Evolutionary conservation across 2,329 filamentous ascomycete species (phyloP), one percentile per base, ranked within the genome.

Genomic region (Aspergillus tanneri): DNA sequence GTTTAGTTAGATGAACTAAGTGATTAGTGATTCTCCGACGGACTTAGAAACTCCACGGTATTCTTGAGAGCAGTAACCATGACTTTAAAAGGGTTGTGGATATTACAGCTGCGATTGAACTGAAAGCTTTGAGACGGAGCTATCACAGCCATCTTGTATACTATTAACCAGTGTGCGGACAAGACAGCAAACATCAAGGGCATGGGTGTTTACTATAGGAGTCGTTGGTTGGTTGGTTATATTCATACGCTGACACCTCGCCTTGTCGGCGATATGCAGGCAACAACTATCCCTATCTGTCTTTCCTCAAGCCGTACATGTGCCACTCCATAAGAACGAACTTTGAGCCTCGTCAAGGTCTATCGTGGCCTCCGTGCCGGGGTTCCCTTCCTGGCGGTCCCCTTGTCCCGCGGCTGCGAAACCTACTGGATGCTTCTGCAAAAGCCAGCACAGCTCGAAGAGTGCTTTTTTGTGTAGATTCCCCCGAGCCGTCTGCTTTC

Each of bases 361-460:
- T 38, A n/a, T 22, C 35, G 9, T 38, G 35, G 35, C 18, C 35
- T 38, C 3, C 19, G 6, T 11, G 35, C 18, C 38, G 21, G 5
- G 30, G 23, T 36, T 24, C n/a, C 21, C 21, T 44, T 36, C 32
- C 32, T 25, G 28, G 28, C 32, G 42, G 42, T 37, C 34, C 34
- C 34, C 34, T 37, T 25, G 42, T 24, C 42, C 18, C 19, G 32
- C 30, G 42, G 30, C 42, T 36, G 5, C 32, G 30, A 27, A 36
- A 44, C 42, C 42, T 44, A 36, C 32, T 21, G 32, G 42, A 37
- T 28, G 30, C 42, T 44, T 44, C 42, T 44, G 42, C 32, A 36
- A 44, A 44, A 27, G 28, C 32, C 21, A 44, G 42, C 30, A 44
- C 42, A 25, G 42, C 30, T 37, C 32, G n/a, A 36, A 27, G 42